Conservation (phyloP, 1,139 yeast genomes). For the Komagataea norvegica region DNA sequence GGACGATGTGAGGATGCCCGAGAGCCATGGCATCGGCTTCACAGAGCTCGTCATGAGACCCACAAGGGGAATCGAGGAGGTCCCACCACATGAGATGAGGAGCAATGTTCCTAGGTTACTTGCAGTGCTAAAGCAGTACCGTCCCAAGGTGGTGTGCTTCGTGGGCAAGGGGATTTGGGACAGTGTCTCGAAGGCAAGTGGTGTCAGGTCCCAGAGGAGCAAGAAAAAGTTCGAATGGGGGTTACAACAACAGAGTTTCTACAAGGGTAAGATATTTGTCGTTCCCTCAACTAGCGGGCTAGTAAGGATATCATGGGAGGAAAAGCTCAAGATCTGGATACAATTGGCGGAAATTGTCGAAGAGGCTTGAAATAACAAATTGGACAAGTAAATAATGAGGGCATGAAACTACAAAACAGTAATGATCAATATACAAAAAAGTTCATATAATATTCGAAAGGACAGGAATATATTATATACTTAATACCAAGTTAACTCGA, state of each 20-base stretch:
- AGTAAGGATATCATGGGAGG: constrained; percentile 49
- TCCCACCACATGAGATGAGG: constrained; percentile 48
- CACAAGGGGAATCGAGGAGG: constrained; percentile 55
- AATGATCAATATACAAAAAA: too few species aligned
- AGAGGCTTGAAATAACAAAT: background rate
- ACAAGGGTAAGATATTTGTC: constrained; percentile 40
- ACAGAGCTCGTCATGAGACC: constrained; percentile 68
- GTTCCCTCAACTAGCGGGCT: constrained; percentile 76
- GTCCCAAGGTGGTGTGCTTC: constrained; percentile 47
- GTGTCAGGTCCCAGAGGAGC: constrained; percentile 22
- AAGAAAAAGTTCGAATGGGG: constrained; percentile 46
- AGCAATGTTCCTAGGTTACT: constrained; percentile 52
- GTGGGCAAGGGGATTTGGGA: constrained; percentile 86
- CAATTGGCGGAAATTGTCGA: constrained; percentile 27
- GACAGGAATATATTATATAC: too few species aligned
- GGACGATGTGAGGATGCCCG: constrained; percentile 41
- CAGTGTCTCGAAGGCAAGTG: constrained; percentile 29
- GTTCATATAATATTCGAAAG: too few species aligned
- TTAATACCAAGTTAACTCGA: too few species aligned
- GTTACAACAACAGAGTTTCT: constrained; percentile 31
- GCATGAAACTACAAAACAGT: too few species aligned
- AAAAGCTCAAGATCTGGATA: constrained; percentile 49
- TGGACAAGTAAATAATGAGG: background rate
- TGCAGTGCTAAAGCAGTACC: constrained; percentile 36
- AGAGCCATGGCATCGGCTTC: constrained; percentile 54